Conservation (phyloP, 495 filamentous ascomycete genomes). For the Aspergillus avenaceus region DNA sequence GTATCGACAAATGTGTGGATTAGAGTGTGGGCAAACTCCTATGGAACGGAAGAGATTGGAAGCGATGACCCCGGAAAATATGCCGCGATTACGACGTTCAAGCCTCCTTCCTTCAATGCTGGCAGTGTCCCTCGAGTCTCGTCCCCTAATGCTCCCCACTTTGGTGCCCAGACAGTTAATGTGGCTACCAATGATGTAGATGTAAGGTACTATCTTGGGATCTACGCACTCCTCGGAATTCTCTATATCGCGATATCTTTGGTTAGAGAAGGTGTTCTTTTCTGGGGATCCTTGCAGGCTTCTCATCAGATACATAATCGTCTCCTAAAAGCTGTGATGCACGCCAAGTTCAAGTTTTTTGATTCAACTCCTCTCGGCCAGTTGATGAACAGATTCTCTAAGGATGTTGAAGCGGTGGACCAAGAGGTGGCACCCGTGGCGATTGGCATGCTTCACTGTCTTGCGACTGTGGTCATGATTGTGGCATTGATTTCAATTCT, state of each 20-base stretch:
- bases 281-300: slow-evolving; percentile 86
- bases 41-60: slow-evolving; percentile 31
- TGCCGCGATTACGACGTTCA: slow-evolving; percentile 36
- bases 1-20: slow-evolving; percentile 94
- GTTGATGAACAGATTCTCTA: slow-evolving; percentile 98
- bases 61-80: slow-evolving; percentile 31
- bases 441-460: slow-evolving; percentile 64
- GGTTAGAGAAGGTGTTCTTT: slow-evolving; percentile 76
- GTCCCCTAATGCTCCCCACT: slow-evolving; percentile 24
- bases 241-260: slow-evolving; percentile 72
- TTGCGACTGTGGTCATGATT: slow-evolving; percentile 79
- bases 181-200: slow-evolving; percentile 56
- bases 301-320: slow-evolving; percentile 79
- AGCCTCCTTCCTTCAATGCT: slow-evolving; percentile 38
- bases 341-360: slow-evolving; percentile 95
- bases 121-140: slow-evolving; percentile 35
- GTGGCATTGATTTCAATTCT: slow-evolving; percentile 88
- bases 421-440: slow-evolving; percentile 94
- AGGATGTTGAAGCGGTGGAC: slow-evolving; percentile 91
- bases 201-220: slow-evolving; percentile 73
- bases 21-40: slow-evolving; percentile 76
- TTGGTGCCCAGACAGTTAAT: slow-evolving; percentile 18
- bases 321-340: slow-evolving; percentile 73
- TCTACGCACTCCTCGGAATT: slow-evolving; percentile 78
- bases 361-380: slow-evolving; percentile 95